phyloP scores from a whole-genome alignment of 225 moss, liverwort and hornwort genomes.

The Physcomitrium patens region DNA sequence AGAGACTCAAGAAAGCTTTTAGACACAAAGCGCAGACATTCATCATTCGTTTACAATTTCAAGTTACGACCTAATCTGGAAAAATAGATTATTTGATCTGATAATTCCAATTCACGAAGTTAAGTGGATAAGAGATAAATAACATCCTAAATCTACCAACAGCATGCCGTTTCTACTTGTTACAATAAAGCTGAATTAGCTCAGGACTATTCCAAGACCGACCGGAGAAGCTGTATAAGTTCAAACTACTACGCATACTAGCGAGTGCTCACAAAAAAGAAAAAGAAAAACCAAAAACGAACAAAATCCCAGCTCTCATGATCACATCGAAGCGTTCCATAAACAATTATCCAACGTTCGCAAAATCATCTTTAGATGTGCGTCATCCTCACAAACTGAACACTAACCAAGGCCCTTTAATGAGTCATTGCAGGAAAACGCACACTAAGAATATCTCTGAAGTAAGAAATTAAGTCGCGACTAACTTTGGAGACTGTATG shows the following conservation, averaged over 20 bases:
- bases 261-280: background rate
- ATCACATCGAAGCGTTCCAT: too few relatives aligned
- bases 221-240: slow-evolving; percentile 12
- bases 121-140: background rate
- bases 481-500: background rate
- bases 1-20: too few relatives aligned
- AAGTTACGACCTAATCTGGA: too few relatives aligned
- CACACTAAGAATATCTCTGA: background rate
- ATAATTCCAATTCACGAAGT: too few relatives aligned
- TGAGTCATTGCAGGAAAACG: background rate
- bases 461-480: background rate
- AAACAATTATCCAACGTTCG: background rate
- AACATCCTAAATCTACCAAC: slow-evolving; percentile 16
- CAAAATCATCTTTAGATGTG: background rate
- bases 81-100: too few relatives aligned
- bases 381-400: background rate
- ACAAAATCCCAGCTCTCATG: background rate
- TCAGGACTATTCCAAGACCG: slow-evolving; percentile 1
- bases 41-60: too few relatives aligned
- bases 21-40: too few relatives aligned
- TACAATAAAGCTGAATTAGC: slow-evolving; percentile 4
- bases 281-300: background rate
- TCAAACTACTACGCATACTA: background rate
- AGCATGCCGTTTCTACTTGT: background rate
- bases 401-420: slow-evolving; percentile 1